A percentile compares a stretch with the other conserved stretches of the same genome.
Evolutionary conservation across 2,329 filamentous ascomycete species (phyloP).

Genomic region (Verticillium isaacii): DNA sequence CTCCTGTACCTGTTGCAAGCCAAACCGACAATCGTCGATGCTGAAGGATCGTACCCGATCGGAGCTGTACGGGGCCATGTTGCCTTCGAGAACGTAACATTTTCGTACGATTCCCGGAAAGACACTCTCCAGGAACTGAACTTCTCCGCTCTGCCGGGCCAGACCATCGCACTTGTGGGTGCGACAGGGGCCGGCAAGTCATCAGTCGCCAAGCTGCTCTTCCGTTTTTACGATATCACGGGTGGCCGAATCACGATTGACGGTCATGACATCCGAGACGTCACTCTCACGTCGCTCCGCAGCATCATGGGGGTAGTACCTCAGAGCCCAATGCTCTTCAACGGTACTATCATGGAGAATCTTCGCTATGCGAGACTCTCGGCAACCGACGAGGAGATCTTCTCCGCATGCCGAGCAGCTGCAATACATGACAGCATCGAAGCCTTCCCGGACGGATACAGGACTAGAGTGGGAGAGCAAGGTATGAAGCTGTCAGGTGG

Average conservation of each 20-base stretch:
- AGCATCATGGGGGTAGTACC: slow-evolving; percentile 42
- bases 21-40: slow-evolving; percentile 49
- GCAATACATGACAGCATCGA: slow-evolving; percentile 55
- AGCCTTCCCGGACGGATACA: slow-evolving; percentile 46
- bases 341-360: slow-evolving; percentile 56
- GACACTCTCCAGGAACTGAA: slow-evolving; percentile 43
- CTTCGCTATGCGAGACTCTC: slow-evolving; percentile 50
- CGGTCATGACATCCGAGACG: slow-evolving; percentile 50
- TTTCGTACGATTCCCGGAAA: slow-evolving; percentile 50
- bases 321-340: slow-evolving; percentile 51
- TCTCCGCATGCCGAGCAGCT: slow-evolving; percentile 49
- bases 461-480: slow-evolving; percentile 45
- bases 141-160: slow-evolving; percentile 43
- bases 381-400: slow-evolving; percentile 51
- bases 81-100: slow-evolving; percentile 48
- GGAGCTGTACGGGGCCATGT: slow-evolving; percentile 41
- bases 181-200: slow-evolving; percentile 61
- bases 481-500: slow-evolving; percentile 61
- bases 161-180: slow-evolving; percentile 57
- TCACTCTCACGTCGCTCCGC: slow-evolving; percentile 32
- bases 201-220: slow-evolving; percentile 55
- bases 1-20: slow-evolving; percentile 52
- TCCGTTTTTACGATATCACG: slow-evolving; percentile 55
- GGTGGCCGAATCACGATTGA: slow-evolving; percentile 49
- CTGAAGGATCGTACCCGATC: slow-evolving; percentile 37